Percentiles rank a stretch among this genome's conserved stretches.
Evolutionary conservation across 1,284 basidiomycete species (phyloP).

Genomic region (Sparassis latifolia): DNA sequence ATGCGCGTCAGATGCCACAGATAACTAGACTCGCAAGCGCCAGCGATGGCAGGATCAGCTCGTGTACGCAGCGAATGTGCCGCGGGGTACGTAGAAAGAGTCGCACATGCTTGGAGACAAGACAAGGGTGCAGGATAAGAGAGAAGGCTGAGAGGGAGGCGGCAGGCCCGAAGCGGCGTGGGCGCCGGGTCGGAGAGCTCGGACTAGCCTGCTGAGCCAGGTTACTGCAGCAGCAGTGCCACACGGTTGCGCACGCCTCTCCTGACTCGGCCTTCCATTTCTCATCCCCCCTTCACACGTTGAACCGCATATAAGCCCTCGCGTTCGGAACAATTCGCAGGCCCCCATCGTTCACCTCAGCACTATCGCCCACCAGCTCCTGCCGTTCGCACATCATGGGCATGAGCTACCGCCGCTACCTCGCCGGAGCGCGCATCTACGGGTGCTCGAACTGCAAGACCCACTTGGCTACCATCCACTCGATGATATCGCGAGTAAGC

Average conservation of each 20-base stretch:
- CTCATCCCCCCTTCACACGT: conserved; percentile 4
- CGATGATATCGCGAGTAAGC: conserved; percentile 85
- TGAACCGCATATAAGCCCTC: background rate
- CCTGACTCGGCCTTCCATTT: conserved; percentile 1
- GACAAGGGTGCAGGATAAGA: conserved; percentile 4
- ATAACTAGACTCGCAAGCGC: too few species aligned
- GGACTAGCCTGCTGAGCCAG: conserved; percentile 1
- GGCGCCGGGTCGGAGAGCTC: background rate
- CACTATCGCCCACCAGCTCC: conserved; percentile 1
- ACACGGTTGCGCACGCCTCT: background rate
- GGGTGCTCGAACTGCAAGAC: conserved; percentile 89
- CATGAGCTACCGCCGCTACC: conserved; percentile 84
- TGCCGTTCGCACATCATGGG: conserved; percentile 50
- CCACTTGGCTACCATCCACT: conserved; percentile 89
- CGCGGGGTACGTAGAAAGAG: too few species aligned
- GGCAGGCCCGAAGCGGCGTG: background rate
- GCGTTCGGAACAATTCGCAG: background rate
- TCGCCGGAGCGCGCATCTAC: conserved; percentile 84
- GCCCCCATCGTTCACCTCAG: conserved; percentile 2
- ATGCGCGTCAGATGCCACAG: too few species aligned
- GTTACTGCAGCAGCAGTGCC: background rate
- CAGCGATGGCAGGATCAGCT: too few species aligned
- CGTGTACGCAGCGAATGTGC: too few species aligned
- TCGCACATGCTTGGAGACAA: too few species aligned
- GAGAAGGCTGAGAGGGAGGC: conserved; percentile 3